Base-by-base conservation (phyloP, 2,329 filamentous ascomycete genomes). In the Pseudogymnoascus sp. region DNA sequence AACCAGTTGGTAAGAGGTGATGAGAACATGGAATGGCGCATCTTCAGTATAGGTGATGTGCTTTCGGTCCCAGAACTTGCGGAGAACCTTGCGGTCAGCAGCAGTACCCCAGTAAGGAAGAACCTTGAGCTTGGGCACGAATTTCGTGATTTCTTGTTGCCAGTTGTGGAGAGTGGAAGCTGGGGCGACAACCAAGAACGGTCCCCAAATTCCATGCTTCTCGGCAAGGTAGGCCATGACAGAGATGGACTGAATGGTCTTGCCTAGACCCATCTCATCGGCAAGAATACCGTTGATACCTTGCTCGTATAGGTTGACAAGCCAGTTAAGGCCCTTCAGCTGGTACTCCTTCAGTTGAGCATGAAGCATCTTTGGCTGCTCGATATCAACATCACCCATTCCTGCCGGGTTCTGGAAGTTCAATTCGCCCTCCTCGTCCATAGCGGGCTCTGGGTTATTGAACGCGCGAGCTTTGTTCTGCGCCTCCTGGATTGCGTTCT, bases 391-490 rank as follows among this genome's bases (percentile, higher is more conserved):
- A 70, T 95, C 93, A 70, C 93, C 93, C 70, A 99, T 83, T 72
- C 93, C 95, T 3, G 93, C 95, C 0, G 95, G 95, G 74, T 99
- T 97, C 78, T 99, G 95, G 81, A 99, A 99, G 78, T 99, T 99
- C 89, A 99, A 91, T 78, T 99, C 95, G 70, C 93, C 93, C 71
- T 97, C 93, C 64, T 97, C 92, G 68, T 95, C 89, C 75, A 89
- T 86, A 64, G 85, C 85, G 72, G 87, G 84, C 49, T 86, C 80
- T 8, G 82, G 81, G 65, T 91, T 87, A 78, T 97, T 96, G 82
- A 99, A 99, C 8, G 90, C 90, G 61, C 92, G 88, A 0, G 95
- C 95, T 75, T 95, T 93, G 74, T 92, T 88, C 75, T 97, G 91
- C 0, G 95, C 95, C 75, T 97, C 90, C 69, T 96, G 89, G 66